These are phyloP conservation scores for Talaromyces sp. DNA, from an alignment of 2,329 filamentous ascomycete genomes.

Conservation along the genomic window DNA sequence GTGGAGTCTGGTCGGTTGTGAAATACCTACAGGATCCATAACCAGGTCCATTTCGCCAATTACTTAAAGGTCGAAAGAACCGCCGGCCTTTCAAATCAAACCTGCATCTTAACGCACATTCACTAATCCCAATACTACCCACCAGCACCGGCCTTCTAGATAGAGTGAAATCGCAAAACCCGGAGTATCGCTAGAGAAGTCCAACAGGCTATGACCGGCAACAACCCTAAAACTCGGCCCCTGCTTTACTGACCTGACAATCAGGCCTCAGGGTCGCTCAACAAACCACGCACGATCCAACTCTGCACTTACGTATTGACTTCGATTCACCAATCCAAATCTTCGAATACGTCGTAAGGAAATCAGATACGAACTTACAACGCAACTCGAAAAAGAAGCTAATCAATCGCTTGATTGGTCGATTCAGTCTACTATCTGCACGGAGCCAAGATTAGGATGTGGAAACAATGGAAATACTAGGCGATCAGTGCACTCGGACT, in stretches of 20 bases:
- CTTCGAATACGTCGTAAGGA: too few relatives aligned
- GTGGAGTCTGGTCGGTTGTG: background rate
- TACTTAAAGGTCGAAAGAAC: background rate
- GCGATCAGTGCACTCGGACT: slow-evolving; percentile 7
- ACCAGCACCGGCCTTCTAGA: background rate
- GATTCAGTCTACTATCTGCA: background rate
- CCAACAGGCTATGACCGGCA: background rate
- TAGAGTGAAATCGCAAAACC: background rate
- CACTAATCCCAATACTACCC: background rate
- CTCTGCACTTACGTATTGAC: background rate
- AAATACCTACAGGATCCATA: background rate
- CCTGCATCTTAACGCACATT: background rate
- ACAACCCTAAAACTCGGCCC: slow-evolving; percentile 3
- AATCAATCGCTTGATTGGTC: slow-evolving; percentile 4
- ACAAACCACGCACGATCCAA: background rate
- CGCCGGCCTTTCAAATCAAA: background rate
- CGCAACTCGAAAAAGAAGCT: background rate
- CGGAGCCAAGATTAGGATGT: background rate
- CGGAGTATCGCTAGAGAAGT: background rate
- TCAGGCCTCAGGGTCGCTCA: background rate
- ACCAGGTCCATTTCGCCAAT: background rate
- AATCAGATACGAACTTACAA: background rate
- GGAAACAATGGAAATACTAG: background rate
- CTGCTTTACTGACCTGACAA: background rate
- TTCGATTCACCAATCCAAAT: background rate